Evolutionary conservation across 2,329 filamentous ascomycete genomes (phyloP).

Genomic region (Metarhizium robertsii): DNA sequence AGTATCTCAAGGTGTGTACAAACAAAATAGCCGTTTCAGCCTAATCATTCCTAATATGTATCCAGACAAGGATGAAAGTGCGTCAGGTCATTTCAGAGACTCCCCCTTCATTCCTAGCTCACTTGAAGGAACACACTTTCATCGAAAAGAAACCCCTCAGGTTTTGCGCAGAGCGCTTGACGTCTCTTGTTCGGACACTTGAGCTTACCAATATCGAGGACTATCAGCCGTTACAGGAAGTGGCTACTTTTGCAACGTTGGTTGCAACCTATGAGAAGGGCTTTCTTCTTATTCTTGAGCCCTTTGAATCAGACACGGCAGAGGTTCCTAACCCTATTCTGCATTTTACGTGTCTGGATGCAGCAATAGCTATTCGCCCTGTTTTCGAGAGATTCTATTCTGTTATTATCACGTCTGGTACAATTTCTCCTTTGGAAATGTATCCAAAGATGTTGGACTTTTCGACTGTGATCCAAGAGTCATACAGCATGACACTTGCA

Average conservation of each 20-base stretch:
- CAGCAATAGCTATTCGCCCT: constrained; percentile 94
- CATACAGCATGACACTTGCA: constrained; percentile 93
- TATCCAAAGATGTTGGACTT: constrained; percentile 99
- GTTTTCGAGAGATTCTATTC: constrained; percentile 97
- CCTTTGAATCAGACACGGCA: constrained; percentile 89
- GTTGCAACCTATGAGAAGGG: constrained; percentile 96
- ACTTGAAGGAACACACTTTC: constrained; percentile 91
- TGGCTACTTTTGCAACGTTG: constrained; percentile 92
- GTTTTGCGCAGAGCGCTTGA: constrained; percentile 91
- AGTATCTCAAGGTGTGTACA: constrained; percentile 67
- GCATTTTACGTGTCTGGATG: constrained; percentile 93
- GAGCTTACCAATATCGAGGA: constrained; percentile 98
- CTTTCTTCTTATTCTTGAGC: constrained; percentile 92
- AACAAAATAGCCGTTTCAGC: neutral
- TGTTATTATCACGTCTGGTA: constrained; percentile 96
- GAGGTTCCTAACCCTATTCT: constrained; percentile 95
- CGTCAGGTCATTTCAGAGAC: constrained; percentile 96
- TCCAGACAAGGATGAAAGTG: constrained; percentile 89
- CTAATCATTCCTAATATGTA: neutral
- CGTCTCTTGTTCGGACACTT: constrained; percentile 86
- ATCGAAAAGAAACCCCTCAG: constrained; percentile 92
- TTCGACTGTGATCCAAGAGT: constrained; percentile 85
- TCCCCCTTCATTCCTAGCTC: constrained; percentile 82
- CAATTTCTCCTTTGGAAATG: constrained; percentile 94
- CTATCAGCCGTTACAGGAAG: constrained; percentile 92